Conservation (phyloP, 2,329 filamentous ascomycete genomes). For the Alternaria panax region DNA sequence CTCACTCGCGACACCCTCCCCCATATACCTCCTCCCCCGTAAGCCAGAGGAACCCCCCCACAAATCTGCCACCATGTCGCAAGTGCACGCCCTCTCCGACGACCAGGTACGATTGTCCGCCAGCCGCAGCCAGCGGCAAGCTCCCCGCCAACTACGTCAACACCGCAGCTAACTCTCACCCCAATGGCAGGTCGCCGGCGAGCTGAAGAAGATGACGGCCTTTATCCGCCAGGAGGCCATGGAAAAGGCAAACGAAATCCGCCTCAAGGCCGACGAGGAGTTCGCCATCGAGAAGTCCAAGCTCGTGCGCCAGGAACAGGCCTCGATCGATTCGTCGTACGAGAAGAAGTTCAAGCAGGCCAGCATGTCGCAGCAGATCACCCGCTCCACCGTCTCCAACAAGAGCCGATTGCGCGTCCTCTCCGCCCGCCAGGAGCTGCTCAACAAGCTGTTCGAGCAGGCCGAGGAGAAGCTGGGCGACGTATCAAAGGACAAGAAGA, state of each 20-base stretch:
- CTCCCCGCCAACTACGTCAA: conserved; percentile 33
- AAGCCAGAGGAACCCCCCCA: background rate
- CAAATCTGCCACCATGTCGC: conserved; percentile 75
- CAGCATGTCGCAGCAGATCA: conserved; percentile 98
- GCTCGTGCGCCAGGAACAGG: conserved; percentile 93
- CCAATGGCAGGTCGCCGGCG: conserved; percentile 79
- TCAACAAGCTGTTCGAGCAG: conserved; percentile 87
- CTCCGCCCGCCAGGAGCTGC: conserved; percentile 83
- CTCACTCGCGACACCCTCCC: conserved; percentile 17
- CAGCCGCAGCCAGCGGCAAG: conserved; percentile 22
- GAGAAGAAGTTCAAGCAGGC: conserved; percentile 99
- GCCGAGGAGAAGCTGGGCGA: conserved; percentile 75
- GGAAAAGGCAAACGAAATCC: conserved; percentile 96
- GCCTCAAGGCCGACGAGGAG: conserved; percentile 98
- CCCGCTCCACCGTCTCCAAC: conserved; percentile 93
- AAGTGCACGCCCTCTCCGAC: conserved; percentile 93
- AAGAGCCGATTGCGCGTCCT: conserved; percentile 92
- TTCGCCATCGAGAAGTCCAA: conserved; percentile 99
- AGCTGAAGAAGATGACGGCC: conserved; percentile 99
- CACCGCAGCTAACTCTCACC: conserved; percentile 39
- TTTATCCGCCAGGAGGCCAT: conserved; percentile 99
- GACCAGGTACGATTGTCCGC: conserved; percentile 74
- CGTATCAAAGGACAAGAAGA: conserved; percentile 71
- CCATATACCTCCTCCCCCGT: background rate
- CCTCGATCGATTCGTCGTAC: conserved; percentile 89